Percentiles rank a stretch among this genome's conserved stretches.
phyloP scores from a whole-genome alignment of 345 rosid species.

The Rhodamnia argentea region DNA sequence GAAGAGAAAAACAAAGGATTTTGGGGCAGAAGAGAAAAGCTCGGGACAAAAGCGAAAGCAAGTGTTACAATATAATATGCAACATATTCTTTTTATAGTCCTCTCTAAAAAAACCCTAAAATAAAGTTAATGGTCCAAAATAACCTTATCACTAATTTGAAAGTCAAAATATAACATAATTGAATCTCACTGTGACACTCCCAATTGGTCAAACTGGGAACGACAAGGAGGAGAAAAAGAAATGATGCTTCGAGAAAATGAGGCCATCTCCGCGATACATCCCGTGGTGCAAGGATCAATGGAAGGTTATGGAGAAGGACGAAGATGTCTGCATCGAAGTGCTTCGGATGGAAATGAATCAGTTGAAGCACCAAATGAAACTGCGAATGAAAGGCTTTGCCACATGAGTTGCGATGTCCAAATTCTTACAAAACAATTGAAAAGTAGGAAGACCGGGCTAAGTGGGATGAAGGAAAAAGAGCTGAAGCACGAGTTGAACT shows the following conservation, averaged over 20 bases:
- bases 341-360: neutral
- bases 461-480: constrained; percentile 72
- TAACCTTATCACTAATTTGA: too few species aligned
- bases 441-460: constrained; percentile 58
- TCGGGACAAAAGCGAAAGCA: too few species aligned
- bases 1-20: too few species aligned
- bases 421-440: constrained; percentile 29
- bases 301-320: constrained; percentile 12
- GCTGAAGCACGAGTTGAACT: constrained; percentile 71
- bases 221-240: constrained; percentile 49
- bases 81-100: too few species aligned
- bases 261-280: constrained; percentile 65
- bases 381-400: constrained; percentile 75
- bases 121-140: too few species aligned
- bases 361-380: constrained; percentile 49
- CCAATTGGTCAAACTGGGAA: constrained; percentile 41
- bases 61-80: too few species aligned
- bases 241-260: constrained; percentile 47
- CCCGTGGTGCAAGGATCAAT: constrained; percentile 69
- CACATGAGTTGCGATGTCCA: constrained; percentile 65
- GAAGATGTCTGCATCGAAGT: too few species aligned
- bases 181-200: constrained; percentile 55
- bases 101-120: too few species aligned
- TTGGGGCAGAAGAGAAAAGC: too few species aligned
- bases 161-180: too few species aligned